Evolutionary conservation across 192 early-diverging fungal species (phyloP).

Genomic region (Coemansia sp.): DNA sequence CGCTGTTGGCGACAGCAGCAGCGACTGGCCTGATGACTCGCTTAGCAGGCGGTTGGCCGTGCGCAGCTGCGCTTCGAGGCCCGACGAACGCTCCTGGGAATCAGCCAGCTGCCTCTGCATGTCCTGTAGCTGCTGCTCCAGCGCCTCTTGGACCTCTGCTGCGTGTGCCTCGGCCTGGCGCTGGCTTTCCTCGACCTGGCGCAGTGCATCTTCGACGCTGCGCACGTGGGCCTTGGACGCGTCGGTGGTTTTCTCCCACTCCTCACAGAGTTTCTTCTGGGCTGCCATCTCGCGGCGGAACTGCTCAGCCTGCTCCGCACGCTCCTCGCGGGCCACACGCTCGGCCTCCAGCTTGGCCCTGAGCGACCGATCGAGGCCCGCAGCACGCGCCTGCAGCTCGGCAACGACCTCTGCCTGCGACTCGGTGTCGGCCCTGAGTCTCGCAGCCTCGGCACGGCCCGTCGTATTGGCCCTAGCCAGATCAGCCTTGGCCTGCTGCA

Average conservation of each 20-base stretch:
- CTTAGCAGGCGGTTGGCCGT: slow-evolving; percentile 36
- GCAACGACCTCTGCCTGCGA: slow-evolving; percentile 60
- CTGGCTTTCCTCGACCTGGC: slow-evolving; percentile 58
- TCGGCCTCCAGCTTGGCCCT: slow-evolving; percentile 60
- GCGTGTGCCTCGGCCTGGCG: slow-evolving; percentile 44
- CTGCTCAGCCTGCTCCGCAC: slow-evolving; percentile 63
- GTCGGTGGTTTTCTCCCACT: slow-evolving; percentile 63
- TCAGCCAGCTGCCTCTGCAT: slow-evolving; percentile 35
- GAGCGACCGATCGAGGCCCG: slow-evolving; percentile 52
- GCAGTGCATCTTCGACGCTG: slow-evolving; percentile 59
- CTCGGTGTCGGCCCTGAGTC: slow-evolving; percentile 60
- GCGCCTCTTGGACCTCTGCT: slow-evolving; percentile 23
- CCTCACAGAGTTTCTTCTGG: slow-evolving; percentile 64
- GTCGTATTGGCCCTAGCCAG: slow-evolving; percentile 25
- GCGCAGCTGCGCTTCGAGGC: slow-evolving; percentile 31
- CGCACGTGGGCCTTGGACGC: slow-evolving; percentile 61
- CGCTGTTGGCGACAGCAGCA: slow-evolving; percentile 62
- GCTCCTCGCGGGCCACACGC: slow-evolving; percentile 57
- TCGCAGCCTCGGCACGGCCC: slow-evolving; percentile 51
- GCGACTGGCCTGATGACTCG: slow-evolving; percentile 17
- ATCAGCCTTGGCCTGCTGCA: slow-evolving; percentile 50
- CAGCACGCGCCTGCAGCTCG: slow-evolving; percentile 50
- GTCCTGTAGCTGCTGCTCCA: slow-evolving; percentile 55
- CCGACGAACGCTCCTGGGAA: background rate
- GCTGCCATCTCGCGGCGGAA: slow-evolving; percentile 71